Evolutionary conservation across 345 rosid species (phyloP).

Genomic region (Moringa oleifera): DNA sequence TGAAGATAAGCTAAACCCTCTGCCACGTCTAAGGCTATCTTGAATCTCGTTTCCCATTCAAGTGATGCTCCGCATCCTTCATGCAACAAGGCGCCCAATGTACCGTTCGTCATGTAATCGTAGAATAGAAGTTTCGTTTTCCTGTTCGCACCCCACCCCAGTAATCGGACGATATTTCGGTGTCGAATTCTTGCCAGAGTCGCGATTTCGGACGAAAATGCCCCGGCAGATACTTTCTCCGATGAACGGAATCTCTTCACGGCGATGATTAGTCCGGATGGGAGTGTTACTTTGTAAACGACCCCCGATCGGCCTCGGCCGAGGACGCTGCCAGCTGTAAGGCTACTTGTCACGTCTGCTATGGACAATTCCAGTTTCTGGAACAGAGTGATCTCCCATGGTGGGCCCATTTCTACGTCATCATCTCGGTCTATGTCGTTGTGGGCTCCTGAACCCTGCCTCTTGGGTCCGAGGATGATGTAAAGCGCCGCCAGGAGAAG

Average conservation of each 20-base stretch:
- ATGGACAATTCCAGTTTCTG: constrained; percentile 80
- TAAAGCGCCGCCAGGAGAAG: constrained; percentile 66
- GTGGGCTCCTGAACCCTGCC: constrained; percentile 28
- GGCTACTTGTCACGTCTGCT: constrained; percentile 42
- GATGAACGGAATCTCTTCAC: constrained; percentile 59
- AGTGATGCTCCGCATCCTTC: constrained; percentile 29
- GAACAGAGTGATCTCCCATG: constrained; percentile 80
- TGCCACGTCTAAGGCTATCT: constrained; percentile 68
- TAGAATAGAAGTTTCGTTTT: constrained; percentile 63
- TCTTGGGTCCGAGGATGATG: constrained; percentile 42
- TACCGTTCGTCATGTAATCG: constrained; percentile 67
- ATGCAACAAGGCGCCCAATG: constrained; percentile 55
- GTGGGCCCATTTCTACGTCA: constrained; percentile 59
- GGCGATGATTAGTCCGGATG: constrained; percentile 54
- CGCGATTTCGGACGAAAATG: constrained; percentile 70
- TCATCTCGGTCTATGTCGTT: constrained; percentile 29
- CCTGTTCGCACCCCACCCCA: constrained; percentile 80
- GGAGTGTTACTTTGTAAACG: constrained; percentile 53
- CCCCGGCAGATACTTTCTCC: constrained; percentile 44
- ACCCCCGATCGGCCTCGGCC: constrained; percentile 83
- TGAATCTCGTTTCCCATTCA: constrained; percentile 70
- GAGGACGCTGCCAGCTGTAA: constrained; percentile 54
- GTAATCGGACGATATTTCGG: constrained; percentile 70
- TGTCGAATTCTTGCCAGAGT: constrained; percentile 82
- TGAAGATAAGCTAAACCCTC: constrained; percentile 81